A percentile compares a stretch with the other conserved stretches of the same genome.
Evolutionary conservation across 2,329 filamentous ascomycete genomes (phyloP).

Genomic region (Geoglossum cookeanum): DNA sequence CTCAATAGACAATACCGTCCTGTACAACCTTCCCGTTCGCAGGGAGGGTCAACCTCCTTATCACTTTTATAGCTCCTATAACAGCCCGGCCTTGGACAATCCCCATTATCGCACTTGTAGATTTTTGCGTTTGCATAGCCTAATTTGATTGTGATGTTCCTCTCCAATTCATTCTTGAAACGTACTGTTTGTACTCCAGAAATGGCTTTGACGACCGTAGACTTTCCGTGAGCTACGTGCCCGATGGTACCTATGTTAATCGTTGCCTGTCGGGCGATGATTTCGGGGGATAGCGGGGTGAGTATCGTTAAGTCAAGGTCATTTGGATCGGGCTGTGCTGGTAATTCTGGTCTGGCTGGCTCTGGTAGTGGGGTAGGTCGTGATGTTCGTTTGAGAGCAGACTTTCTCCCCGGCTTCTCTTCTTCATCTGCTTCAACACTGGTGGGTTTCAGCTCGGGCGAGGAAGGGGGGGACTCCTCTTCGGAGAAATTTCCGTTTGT

Average conservation of each 20-base stretch:
- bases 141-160: slow-evolving; percentile 99
- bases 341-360: slow-evolving; percentile 45
- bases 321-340: slow-evolving; percentile 83
- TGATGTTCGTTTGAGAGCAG: slow-evolving; percentile 63
- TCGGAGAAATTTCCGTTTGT: slow-evolving; percentile 36
- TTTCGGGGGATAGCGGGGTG: slow-evolving; percentile 79
- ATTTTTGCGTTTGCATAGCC: slow-evolving; percentile 99
- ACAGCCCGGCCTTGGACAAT: slow-evolving; percentile 85
- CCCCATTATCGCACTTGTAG: slow-evolving; percentile 88
- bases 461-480: slow-evolving; percentile 34
- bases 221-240: slow-evolving; percentile 97
- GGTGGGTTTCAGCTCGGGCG: slow-evolving; percentile 28
- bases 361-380: slow-evolving; percentile 34
- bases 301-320: slow-evolving; percentile 67
- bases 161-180: slow-evolving; percentile 98
- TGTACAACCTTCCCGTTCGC: slow-evolving; percentile 77
- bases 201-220: slow-evolving; percentile 96
- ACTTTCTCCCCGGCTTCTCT: slow-evolving; percentile 40
- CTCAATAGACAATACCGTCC: slow-evolving; percentile 77
- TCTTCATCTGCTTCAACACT: slow-evolving; percentile 35
- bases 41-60: slow-evolving; percentile 93
- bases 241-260: slow-evolving; percentile 99
- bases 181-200: slow-evolving; percentile 96
- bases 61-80: slow-evolving; percentile 97
- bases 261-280: slow-evolving; percentile 92